These are phyloP conservation scores for Hypoxylon subgilvum DNA, from an alignment of 495 filamentous ascomycete species.

Conservation along the genomic window DNA sequence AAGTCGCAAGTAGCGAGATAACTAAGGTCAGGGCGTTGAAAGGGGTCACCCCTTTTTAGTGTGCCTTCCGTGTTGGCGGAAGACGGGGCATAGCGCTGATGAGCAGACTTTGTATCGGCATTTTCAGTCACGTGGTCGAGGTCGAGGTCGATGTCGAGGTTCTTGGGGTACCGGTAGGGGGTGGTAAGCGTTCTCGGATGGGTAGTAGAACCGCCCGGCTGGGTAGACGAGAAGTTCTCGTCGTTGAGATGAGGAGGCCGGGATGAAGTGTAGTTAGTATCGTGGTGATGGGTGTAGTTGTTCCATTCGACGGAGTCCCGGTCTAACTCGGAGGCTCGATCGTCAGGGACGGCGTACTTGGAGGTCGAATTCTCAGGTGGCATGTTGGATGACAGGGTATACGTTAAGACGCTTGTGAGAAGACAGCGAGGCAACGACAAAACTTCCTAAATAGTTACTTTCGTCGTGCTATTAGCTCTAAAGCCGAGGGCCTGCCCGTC, in stretches of 20 bases:
- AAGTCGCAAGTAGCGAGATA: slow-evolving; percentile 19
- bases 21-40: background rate
- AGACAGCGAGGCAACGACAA: background rate
- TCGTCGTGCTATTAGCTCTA: background rate
- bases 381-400: slow-evolving; percentile 3
- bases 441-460: too few relatives aligned
- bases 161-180: background rate
- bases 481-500: background rate
- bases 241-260: slow-evolving; percentile 32
- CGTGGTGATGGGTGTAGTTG: background rate
- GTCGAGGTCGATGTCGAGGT: slow-evolving; percentile 15
- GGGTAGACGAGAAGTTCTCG: slow-evolving; percentile 28
- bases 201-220: slow-evolving; percentile 6
- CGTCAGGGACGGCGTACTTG: background rate
- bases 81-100: slow-evolving; percentile 5
- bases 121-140: background rate
- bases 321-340: slow-evolving; percentile 3
- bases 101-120: background rate
- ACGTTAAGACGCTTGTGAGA: background rate
- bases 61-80: slow-evolving; percentile 12
- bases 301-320: background rate
- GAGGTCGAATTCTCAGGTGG: background rate
- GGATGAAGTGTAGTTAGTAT: slow-evolving; percentile 13
- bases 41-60: slow-evolving; percentile 1
- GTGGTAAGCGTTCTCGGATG: slow-evolving; percentile 5